These are phyloP conservation scores for Blastomyces parvus DNA, from an alignment of 2,329 filamentous ascomycete genomes.

Conservation along the genomic window DNA sequence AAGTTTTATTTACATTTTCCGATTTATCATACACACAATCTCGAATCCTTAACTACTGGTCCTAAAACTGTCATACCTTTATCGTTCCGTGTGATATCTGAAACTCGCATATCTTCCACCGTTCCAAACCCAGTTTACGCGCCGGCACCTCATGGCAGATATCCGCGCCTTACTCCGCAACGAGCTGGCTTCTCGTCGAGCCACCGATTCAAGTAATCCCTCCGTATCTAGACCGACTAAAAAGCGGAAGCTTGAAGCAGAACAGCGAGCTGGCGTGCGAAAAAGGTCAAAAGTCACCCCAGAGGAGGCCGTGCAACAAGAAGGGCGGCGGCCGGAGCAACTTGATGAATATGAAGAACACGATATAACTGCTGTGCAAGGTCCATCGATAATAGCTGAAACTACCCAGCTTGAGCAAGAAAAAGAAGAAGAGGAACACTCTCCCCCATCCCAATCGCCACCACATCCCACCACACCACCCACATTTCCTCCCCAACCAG, in stretches of 20 bases:
- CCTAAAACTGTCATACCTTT: neutral
- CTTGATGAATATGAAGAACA: slow-evolving; percentile 5
- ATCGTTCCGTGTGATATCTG: neutral
- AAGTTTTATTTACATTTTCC: neutral
- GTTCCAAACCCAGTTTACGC: neutral
- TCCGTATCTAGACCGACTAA: slow-evolving; percentile 32
- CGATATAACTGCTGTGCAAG: neutral
- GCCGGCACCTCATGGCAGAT: slow-evolving; percentile 54
- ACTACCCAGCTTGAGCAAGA: slow-evolving; percentile 5
- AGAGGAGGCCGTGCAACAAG: slow-evolving; percentile 24
- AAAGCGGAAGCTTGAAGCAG: slow-evolving; percentile 46
- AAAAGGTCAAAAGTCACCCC: slow-evolving; percentile 37
- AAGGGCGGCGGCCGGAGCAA: slow-evolving; percentile 14
- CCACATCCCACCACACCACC: neutral
- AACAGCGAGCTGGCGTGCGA: slow-evolving; percentile 29
- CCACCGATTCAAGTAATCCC: slow-evolving; percentile 53
- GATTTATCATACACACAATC: neutral
- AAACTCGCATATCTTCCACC: neutral
- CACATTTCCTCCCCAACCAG: neutral
- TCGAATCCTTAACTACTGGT: neutral
- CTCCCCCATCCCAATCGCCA: neutral
- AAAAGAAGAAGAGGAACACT: slow-evolving; percentile 13
- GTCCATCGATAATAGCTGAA: slow-evolving; percentile 10
- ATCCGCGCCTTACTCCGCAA: slow-evolving; percentile 69
- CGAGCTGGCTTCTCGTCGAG: slow-evolving; percentile 63